Base-by-base conservation (phyloP, 208 protist genomes). In the Acanthamoeba royreba region DNA sequence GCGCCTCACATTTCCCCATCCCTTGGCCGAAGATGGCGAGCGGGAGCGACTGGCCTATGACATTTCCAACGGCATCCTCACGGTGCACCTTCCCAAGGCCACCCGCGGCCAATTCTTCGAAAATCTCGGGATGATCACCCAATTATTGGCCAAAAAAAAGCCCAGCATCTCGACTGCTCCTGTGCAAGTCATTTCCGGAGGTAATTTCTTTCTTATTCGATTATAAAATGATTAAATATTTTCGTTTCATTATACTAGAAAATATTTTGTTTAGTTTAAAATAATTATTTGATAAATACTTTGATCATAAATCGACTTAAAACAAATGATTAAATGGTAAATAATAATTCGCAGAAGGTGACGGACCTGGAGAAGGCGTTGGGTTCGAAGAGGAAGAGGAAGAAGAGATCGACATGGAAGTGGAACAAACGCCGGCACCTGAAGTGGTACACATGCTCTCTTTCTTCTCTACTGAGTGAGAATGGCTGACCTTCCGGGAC, bases 131-230 rank as follows among this genome's bases (percentile, higher is more conserved):
- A 63, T 91, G 85, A 63, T 72, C 11, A 74, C 85, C 1, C 85
- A 72, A 38, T 52, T 91, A 53, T 53, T 91, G 1, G 85, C 85
- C 46, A 87, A 87, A 19, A 87, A 87, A 38, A 87, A 87, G 49
- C 69, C 69, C 0, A 17, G 25, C 11, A 8, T 79, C 4, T 79
- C 69, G 2, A 79, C 7, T 42, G 69, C 49, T 3, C 25, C 79
- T 7, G 46, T 87, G 43, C 79, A 52, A 58, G 11, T 87, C 4
- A 19, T 87, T 0, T 9, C 43, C 40, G 52, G 45, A 1, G n/a
- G 43, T 61, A 58, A 7, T n/a, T n/a, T n/a, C n/a, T n/a, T n/a
- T n/a, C n/a, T n/a, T n/a, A n/a, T n/a, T n/a, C n/a, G n/a, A n/a
- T n/a, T n/a, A n/a, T n/a, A n/a, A n/a, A n/a, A n/a, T n/a, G n/a